Evolutionary conservation across 148 eudicot genomes (phyloP).

Genomic region (Cornus kousa): DNA sequence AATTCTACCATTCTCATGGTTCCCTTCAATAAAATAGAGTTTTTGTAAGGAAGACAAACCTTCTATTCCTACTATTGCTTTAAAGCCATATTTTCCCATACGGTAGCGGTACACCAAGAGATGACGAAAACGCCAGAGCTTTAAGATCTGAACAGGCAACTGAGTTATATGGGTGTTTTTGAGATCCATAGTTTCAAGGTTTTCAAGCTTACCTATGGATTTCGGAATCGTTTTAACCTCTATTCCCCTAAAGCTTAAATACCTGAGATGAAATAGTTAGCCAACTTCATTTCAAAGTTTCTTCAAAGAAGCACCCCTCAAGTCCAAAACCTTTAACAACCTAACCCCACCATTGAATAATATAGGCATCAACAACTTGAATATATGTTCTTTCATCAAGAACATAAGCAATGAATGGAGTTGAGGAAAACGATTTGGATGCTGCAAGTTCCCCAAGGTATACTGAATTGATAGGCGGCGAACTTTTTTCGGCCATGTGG

Average conservation of each 20-base stretch:
- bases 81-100: too few relatives aligned
- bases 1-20: not conserved
- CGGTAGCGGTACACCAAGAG: conserved; percentile 6
- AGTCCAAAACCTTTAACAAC: conserved; percentile 8
- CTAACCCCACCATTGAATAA: not conserved
- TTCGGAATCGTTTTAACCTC: not conserved
- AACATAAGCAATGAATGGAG: not conserved
- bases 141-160: conserved; percentile 13
- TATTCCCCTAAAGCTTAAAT: conserved; percentile 9
- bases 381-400: not conserved
- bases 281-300: conserved; percentile 5
- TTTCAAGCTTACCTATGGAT: conserved; percentile 2
- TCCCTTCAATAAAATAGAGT: conserved; percentile 1
- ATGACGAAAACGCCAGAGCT: not conserved
- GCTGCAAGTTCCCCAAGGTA: not conserved
- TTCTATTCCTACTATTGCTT: conserved; percentile 3
- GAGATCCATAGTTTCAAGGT: conserved; percentile 10
- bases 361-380: not conserved
- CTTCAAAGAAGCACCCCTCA: not conserved
- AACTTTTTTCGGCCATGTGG: not conserved
- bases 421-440: not conserved
- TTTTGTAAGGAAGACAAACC: not conserved
- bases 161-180: not conserved
- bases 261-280: not conserved
- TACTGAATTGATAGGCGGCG: not conserved